A percentile compares a stretch with the other conserved stretches of the same genome.
These are phyloP conservation scores for Cylindricascospora bacillispora DNA, from an alignment of 1,139 yeast species.

Conservation along the genomic window DNA sequence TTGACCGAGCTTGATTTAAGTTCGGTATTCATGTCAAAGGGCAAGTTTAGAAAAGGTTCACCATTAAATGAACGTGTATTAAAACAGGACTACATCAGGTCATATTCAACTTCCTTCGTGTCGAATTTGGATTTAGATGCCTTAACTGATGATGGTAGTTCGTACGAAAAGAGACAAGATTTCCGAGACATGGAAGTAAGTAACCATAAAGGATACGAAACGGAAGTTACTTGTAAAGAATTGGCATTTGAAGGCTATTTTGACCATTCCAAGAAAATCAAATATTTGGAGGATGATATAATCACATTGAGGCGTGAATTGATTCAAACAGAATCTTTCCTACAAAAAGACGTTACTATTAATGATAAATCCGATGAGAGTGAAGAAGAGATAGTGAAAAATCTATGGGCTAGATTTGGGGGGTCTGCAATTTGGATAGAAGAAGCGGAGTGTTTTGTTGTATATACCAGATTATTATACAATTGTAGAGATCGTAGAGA, in stretches of 20 bases:
- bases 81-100: neutral
- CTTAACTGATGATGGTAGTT: neutral
- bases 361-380: slow-evolving; percentile 2
- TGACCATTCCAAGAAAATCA: neutral
- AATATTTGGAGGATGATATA: neutral
- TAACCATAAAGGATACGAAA: neutral
- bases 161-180: too few relatives aligned
- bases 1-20: neutral
- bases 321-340: neutral
- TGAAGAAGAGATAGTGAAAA: slow-evolving; percentile 7
- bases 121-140: neutral
- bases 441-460: slow-evolving; percentile 10
- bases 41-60: neutral
- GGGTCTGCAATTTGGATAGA: slow-evolving; percentile 15
- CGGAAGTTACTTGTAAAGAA: neutral
- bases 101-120: neutral
- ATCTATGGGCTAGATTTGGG: slow-evolving; percentile 14
- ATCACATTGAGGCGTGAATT: neutral
- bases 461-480: slow-evolving; percentile 10
- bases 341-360: neutral
- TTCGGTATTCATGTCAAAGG: neutral
- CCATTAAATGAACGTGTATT: neutral
- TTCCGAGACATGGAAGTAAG: neutral
- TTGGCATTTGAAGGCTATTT: neutral
- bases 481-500: slow-evolving; percentile 5